Evolutionary conservation across 371 early-diverging fungal genomes (phyloP), one percentile per base, ranked within the genome.

Genomic region (Chytridium lagenaria): DNA sequence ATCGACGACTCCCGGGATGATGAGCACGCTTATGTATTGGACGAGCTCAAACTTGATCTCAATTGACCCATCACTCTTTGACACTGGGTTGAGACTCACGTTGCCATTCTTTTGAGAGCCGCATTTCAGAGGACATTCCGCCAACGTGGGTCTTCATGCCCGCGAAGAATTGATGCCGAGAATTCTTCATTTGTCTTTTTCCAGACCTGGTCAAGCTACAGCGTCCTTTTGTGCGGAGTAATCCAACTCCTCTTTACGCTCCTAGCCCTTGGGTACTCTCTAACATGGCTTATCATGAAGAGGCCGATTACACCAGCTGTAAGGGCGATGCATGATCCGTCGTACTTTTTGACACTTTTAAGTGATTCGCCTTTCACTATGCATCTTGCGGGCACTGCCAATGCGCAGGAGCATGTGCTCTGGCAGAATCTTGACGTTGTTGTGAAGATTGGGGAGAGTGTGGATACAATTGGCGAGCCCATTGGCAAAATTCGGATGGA

Each of bases 381-480:
- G 2, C 39, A 30, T 36, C 38, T 77, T 1, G 34, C 33, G 7
- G 59, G 66, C 1, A 72, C 67, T 5, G 71, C 66, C 10, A 75
- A 75, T 49, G 75, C 71, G 19, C 69, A 64, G 28, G 63, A 33
- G 26, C 64, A 75, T 51, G 75, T 69, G 16, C 67, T 77, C 22
- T 77, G 78, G 78, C 78, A 77, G 59, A 59, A 38, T 30, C 39
- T 77, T 7, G 78, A 77, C 44, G 39, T 68, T 19, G 68, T 74
- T n/a, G 78, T 70, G 10, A 44, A 73, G 12, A 71, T 77, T 66
- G 78, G 78, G 23, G 74, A 77, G 72, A 49, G 63, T 23, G 34
- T 76, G 16, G 71, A 70, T n/a, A 59, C 71, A 3, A 44, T 68
- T 36, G 51, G 49, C 2, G 66, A 66, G 16, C 49, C 39, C n/a